Percentiles rank a stretch among this genome's conserved stretches.
phyloP scores from a whole-genome alignment of 176 grass and related monocot species.

The Ensete glaucum region DNA sequence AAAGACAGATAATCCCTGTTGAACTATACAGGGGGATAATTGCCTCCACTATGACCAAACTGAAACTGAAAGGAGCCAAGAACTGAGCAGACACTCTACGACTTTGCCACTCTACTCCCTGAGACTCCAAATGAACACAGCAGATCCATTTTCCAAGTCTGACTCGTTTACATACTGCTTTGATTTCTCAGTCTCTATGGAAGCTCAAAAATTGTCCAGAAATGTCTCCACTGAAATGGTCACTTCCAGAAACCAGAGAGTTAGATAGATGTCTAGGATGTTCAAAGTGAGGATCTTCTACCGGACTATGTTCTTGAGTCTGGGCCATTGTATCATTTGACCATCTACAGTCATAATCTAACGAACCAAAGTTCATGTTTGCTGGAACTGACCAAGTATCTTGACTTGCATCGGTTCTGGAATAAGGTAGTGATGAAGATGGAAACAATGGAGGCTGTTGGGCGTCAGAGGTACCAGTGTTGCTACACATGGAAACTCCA shows the following conservation, averaged over 20 bases:
- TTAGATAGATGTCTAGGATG: too few relatives aligned
- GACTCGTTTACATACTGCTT: neutral
- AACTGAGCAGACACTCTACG: too few relatives aligned
- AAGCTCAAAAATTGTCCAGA: too few relatives aligned
- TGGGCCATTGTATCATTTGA: neutral
- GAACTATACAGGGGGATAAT: too few relatives aligned
- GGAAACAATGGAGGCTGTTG: slow-evolving; percentile 20
- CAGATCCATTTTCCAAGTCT: neutral
- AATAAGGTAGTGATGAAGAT: neutral
- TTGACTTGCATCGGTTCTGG: neutral
- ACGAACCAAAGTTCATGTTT: neutral
- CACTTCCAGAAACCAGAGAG: too few relatives aligned
- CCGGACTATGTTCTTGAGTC: neutral
- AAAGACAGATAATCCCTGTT: too few relatives aligned
- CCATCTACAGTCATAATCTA: neutral
- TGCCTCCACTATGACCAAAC: too few relatives aligned
- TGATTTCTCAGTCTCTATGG: neutral
- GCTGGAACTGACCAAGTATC: neutral
- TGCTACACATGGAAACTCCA: slow-evolving; percentile 27
- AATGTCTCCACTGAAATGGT: too few relatives aligned
- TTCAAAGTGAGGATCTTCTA: too few relatives aligned
- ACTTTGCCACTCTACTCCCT: neutral
- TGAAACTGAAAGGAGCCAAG: too few relatives aligned
- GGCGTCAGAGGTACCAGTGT: neutral
- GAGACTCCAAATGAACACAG: neutral